Evolutionary conservation across 2,329 filamentous ascomycete species (phyloP).

Genomic region (Annulohypoxylon truncatum): DNA sequence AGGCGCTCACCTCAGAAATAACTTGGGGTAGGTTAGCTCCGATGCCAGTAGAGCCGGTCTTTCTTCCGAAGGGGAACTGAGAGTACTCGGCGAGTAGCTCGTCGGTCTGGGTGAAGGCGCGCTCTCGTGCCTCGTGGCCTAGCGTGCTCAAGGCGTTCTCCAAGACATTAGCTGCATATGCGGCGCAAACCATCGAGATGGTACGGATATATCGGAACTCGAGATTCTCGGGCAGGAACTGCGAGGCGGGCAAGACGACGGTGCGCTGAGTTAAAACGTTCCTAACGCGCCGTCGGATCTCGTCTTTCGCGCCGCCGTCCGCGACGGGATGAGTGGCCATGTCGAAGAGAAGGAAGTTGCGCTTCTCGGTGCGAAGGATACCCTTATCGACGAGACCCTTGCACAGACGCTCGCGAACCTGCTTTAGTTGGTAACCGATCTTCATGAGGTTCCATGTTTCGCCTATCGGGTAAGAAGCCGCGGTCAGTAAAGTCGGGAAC

Average conservation of each 20-base stretch:
- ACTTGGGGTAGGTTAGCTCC: slow-evolving; percentile 92
- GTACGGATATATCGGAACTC: slow-evolving; percentile 95
- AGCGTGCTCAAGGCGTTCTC: slow-evolving; percentile 97
- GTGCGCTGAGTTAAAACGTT: slow-evolving; percentile 94
- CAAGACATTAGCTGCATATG: slow-evolving; percentile 96
- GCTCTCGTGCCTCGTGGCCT: slow-evolving; percentile 91
- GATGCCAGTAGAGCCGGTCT: slow-evolving; percentile 82
- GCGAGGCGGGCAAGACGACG: slow-evolving; percentile 85
- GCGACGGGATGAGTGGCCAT: slow-evolving; percentile 99
- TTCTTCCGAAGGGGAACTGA: slow-evolving; percentile 94
- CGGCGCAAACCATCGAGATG: slow-evolving; percentile 95
- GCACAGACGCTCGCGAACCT: slow-evolving; percentile 95
- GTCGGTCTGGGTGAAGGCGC: slow-evolving; percentile 96
- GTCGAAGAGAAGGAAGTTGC: slow-evolving; percentile 99
- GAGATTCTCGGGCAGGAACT: slow-evolving; percentile 92
- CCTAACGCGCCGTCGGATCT: slow-evolving; percentile 91
- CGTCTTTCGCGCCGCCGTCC: slow-evolving; percentile 96
- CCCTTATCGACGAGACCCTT: slow-evolving; percentile 99
- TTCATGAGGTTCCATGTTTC: slow-evolving; percentile 99
- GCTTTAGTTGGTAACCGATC: slow-evolving; percentile 99
- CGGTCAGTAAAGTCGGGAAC: slow-evolving; percentile 27
- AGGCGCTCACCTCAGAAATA: slow-evolving; percentile 74
- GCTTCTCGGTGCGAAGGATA: slow-evolving; percentile 97
- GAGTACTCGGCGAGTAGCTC: slow-evolving; percentile 96
- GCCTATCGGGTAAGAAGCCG: slow-evolving; percentile 63